Conservation (phyloP, 2,329 filamentous ascomycete species). For the Trichoderma sp. region DNA sequence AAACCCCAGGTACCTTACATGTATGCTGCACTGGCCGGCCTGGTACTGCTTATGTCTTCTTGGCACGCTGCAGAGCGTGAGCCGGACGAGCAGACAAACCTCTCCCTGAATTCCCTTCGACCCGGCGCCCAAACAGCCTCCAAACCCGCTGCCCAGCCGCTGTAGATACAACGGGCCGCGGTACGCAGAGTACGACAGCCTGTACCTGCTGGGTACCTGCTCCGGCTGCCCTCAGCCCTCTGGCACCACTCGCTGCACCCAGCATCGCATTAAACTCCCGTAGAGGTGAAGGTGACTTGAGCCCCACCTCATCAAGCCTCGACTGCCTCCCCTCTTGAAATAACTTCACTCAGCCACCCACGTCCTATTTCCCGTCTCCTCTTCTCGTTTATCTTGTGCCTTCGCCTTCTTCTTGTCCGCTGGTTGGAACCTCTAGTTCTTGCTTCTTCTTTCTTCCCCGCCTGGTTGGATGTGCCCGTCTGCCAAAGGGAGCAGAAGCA, state of each 20-base stretch:
- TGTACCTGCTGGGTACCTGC: not conserved
- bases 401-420: constrained; percentile 8
- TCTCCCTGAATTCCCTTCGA: not conserved
- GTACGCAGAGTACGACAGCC: not conserved
- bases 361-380: not conserved
- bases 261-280: not conserved
- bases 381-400: not conserved
- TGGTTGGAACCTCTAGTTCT: not conserved
- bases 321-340: constrained; percentile 13
- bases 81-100: not conserved
- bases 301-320: constrained; percentile 25
- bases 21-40: not conserved
- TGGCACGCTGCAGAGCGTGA: not conserved
- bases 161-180: not conserved
- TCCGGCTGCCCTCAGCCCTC: not conserved
- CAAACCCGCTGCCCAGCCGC: not conserved
- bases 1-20: not conserved
- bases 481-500: not conserved
- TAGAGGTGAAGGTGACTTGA: constrained; percentile 13
- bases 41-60: not conserved
- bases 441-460: not conserved
- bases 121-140: not conserved
- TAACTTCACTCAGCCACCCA: constrained; percentile 19
- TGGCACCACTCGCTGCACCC: not conserved
- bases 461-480: not conserved